These are phyloP conservation scores for Penicillium capsulatum DNA, from an alignment of 2,329 filamentous ascomycete genomes.

Conservation along the genomic window DNA sequence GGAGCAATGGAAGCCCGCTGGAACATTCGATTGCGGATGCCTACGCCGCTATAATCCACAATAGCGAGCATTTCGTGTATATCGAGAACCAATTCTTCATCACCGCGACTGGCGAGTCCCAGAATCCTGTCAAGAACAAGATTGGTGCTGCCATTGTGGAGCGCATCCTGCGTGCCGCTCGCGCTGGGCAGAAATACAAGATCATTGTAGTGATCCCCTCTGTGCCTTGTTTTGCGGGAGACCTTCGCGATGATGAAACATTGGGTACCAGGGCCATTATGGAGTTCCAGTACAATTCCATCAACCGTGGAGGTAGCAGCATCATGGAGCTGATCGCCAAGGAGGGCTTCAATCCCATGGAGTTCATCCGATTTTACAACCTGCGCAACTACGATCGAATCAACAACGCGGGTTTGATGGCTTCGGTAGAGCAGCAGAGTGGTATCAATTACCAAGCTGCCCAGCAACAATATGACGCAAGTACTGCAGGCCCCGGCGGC, in stretches of 20 bases:
- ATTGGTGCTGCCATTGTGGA: conserved; percentile 92
- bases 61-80: conserved; percentile 88
- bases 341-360: conserved; percentile 70
- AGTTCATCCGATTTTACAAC: conserved; percentile 94
- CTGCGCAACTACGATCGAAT: conserved; percentile 88
- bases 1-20: conserved; percentile 85
- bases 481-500: conserved; percentile 45
- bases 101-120: conserved; percentile 81
- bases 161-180: conserved; percentile 72
- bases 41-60: conserved; percentile 77
- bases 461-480: conserved; percentile 42
- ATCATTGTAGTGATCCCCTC: conserved; percentile 87
- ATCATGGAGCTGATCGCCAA: conserved; percentile 76
- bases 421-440: conserved; percentile 39
- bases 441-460: conserved; percentile 46
- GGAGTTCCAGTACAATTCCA: conserved; percentile 98
- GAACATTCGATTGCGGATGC: conserved; percentile 83
- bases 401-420: conserved; percentile 49
- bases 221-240: conserved; percentile 89
- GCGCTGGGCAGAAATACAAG: conserved; percentile 81
- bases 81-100: conserved; percentile 99
- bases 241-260: conserved; percentile 77
- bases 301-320: conserved; percentile 84
- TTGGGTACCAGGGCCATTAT: conserved; percentile 89
- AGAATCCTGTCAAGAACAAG: conserved; percentile 80